Evolutionary conservation across 2,329 filamentous ascomycete genomes (phyloP), one percentile per base, ranked within the genome.

Genomic region (Didymella exigua): DNA sequence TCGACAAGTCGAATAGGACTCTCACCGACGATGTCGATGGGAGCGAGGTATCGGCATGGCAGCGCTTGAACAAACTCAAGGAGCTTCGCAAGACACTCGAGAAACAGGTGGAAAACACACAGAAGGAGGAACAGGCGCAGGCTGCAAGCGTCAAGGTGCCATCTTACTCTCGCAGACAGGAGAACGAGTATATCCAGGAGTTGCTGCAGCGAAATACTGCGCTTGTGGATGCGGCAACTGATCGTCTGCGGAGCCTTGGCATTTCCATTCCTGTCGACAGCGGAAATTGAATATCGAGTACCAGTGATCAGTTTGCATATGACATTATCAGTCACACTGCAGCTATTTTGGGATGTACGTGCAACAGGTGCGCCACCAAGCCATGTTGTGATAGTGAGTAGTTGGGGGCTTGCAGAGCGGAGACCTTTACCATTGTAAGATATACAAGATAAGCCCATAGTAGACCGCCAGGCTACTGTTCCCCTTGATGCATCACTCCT

Each of bases 1-100:
- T 81, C 1, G 73, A 77, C 31, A 55, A 54, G 8, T 59, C 55
- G 34, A 69, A 19, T 55, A 63, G 43, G 38, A 73, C 54, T 37
- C 64, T 65, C 57, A 74, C 68, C 1, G 69, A 70, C 14, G 71
- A 77, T 43, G 52, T 65, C 5, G 67, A 70, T 14, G 67, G 71
- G 26, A 66, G 59, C 53, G 64, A 69, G 18, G 59, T 60, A 1
- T 62, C 71, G 48, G 66, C 79, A 7, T 84, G 81, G 68, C 80
- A 81, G 67, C 82, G 87, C 36, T 78, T 88, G 47, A 79, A 85
- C 44, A 82, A 86, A 60, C 78, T 86, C 53, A 80, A 79, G 68
- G 70, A 75, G 33, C 74, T 87, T 37, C 81, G 82, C 62, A 77
- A 79, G n/a, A 79, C 83, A 45, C 72, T 89, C 13, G 56, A 58